These are phyloP conservation scores for Mychonastes homosphaera DNA, from an alignment of 139 green algal species.

Conservation along the genomic window DNA sequence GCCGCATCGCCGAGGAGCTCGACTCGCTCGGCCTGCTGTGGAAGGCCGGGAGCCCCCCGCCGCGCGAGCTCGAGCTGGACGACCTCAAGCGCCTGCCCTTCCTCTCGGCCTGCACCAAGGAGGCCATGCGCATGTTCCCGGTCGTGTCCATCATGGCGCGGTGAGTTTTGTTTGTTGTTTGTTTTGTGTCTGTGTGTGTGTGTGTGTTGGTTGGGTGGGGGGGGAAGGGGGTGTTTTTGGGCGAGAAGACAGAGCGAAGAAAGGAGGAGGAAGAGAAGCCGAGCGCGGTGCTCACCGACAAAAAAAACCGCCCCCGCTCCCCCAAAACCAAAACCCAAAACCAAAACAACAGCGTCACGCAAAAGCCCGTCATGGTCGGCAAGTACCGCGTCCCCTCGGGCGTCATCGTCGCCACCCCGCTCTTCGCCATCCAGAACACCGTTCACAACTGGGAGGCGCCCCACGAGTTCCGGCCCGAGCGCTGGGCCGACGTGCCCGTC, in stretches of 20 bases:
- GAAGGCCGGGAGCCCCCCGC: slow-evolving; percentile 6
- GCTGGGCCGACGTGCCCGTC: slow-evolving; percentile 33
- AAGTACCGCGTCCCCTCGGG: slow-evolving; percentile 13
- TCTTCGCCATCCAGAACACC: slow-evolving; percentile 35
- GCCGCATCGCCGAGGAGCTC: slow-evolving; percentile 25
- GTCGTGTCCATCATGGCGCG: slow-evolving; percentile 24
- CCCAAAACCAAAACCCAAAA: no score
- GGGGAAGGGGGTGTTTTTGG: neutral
- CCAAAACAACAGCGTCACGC: no score
- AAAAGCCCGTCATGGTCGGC: slow-evolving; percentile 1
- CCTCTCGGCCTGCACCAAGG: slow-evolving; percentile 21
- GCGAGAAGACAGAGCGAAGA: no score
- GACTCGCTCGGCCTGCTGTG: slow-evolving; percentile 20
- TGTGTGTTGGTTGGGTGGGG: neutral
- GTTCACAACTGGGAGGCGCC: slow-evolving; percentile 26
- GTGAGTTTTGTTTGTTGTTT: neutral
- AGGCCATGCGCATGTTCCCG: slow-evolving; percentile 26
- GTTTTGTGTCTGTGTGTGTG: neutral
- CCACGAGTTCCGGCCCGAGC: slow-evolving; percentile 27
- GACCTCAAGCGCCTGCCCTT: slow-evolving; percentile 10
- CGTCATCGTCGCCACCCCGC: slow-evolving; percentile 15
- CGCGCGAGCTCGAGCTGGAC: slow-evolving; percentile 17
- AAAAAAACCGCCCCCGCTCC: no score
- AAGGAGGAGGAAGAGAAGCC: no score
- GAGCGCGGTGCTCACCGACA: no score